Evolutionary conservation across 345 rosid species (phyloP).

Genomic region (Eutrema heterophyllum): DNA sequence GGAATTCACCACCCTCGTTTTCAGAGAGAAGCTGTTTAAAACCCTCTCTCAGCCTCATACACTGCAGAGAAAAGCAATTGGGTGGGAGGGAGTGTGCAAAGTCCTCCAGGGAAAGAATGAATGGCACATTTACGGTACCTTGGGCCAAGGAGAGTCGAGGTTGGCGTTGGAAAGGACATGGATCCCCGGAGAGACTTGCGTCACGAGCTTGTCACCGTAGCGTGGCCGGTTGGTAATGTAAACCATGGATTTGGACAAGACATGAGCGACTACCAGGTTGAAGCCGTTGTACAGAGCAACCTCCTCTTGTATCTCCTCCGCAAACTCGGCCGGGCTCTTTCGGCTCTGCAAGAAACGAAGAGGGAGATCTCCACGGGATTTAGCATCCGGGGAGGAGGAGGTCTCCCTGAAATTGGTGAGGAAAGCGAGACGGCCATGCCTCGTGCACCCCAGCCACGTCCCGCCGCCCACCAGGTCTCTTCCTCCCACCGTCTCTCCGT

Average conservation of each 20-base stretch:
- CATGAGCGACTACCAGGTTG: constrained; percentile 58
- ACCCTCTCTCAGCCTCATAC: constrained; percentile 43
- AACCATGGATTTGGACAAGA: constrained; percentile 52
- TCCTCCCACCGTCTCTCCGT: constrained; percentile 61
- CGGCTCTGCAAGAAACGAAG: constrained; percentile 68
- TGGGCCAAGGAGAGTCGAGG: constrained; percentile 83
- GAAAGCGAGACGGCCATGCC: constrained; percentile 60
- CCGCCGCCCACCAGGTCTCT: constrained; percentile 73
- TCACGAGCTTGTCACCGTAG: constrained; percentile 25
- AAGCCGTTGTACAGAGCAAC: constrained; percentile 55
- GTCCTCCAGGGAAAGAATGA: background rate
- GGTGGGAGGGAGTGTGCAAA: background rate
- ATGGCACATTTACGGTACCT: constrained; percentile 36
- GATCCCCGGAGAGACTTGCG: constrained; percentile 65
- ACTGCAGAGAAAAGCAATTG: constrained; percentile 32
- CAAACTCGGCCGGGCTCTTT: constrained; percentile 56
- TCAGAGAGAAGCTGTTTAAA: constrained; percentile 38
- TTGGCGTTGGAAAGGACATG: constrained; percentile 70
- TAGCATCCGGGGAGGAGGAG: constrained; percentile 33
- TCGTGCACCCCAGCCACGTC: constrained; percentile 72
- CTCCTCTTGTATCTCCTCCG: constrained; percentile 46
- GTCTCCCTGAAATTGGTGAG: constrained; percentile 63
- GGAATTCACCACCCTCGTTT: constrained; percentile 40
- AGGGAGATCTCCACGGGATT: constrained; percentile 65
- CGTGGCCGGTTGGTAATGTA: constrained; percentile 67